Percentiles rank a stretch among this genome's conserved stretches.
Evolutionary conservation across 148 eudicot species (phyloP).

Genomic region (Arbutus unedo): DNA sequence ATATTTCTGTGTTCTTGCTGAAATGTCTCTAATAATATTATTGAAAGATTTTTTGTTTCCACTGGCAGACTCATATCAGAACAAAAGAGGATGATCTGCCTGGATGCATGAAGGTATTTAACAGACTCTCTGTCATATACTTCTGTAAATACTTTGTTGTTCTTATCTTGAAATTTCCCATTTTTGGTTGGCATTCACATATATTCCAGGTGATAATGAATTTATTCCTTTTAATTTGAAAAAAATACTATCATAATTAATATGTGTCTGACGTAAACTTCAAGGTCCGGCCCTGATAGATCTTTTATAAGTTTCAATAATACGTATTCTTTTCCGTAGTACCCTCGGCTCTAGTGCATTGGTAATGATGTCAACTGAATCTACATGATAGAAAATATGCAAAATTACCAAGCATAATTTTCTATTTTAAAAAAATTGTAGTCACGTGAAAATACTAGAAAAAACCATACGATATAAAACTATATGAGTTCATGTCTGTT

Average conservation of each 20-base stretch:
- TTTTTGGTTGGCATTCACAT: not conserved
- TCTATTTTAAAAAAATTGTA: too few relatives aligned
- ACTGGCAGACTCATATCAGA: slow-evolving; percentile 56
- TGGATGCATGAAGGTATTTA: slow-evolving; percentile 70
- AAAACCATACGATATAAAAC: too few relatives aligned
- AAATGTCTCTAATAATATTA: not conserved
- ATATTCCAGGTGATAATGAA: not conserved
- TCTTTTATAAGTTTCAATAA: not conserved
- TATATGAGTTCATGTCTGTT: too few relatives aligned
- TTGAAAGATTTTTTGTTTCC: slow-evolving; percentile 15
- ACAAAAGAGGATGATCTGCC: slow-evolving; percentile 62
- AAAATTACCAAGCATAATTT: too few relatives aligned
- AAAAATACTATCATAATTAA: too few relatives aligned
- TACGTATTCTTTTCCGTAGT: not conserved
- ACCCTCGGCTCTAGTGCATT: too few relatives aligned
- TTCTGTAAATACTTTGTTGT: not conserved
- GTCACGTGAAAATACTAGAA: too few relatives aligned
- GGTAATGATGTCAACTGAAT: too few relatives aligned
- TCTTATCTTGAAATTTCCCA: not conserved
- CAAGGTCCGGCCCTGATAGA: not conserved
- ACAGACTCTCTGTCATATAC: not conserved
- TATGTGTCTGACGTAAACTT: too few relatives aligned
- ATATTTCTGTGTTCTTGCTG: not conserved
- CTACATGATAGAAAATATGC: too few relatives aligned
- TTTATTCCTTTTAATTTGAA: too few relatives aligned